These are phyloP conservation scores for Lagerstroemia speciosa DNA, from an alignment of 345 rosid species.

Conservation along the genomic window DNA sequence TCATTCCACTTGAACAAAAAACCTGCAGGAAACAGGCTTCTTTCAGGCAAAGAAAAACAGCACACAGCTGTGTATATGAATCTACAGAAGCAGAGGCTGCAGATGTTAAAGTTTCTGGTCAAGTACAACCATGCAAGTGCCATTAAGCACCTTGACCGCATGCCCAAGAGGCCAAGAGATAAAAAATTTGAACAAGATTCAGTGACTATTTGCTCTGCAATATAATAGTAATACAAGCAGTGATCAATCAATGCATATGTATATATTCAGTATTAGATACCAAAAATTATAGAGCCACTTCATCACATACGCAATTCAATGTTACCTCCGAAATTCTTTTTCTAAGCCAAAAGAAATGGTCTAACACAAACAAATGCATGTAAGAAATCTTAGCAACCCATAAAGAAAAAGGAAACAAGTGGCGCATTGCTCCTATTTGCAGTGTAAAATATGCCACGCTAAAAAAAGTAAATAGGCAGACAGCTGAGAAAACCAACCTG, in stretches of 20 bases:
- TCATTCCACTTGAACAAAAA: neutral
- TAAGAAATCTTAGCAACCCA: neutral
- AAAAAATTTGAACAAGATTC: neutral
- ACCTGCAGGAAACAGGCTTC: neutral
- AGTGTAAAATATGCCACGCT: neutral
- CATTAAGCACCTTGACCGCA: neutral
- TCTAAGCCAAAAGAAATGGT: neutral
- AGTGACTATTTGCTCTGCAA: neutral
- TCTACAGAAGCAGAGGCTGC: neutral
- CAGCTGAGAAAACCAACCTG: conserved; percentile 40
- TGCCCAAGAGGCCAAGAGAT: neutral
- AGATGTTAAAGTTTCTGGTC: no score
- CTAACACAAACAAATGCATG: neutral
- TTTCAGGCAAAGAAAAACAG: neutral
- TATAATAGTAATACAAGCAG: neutral
- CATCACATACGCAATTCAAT: neutral
- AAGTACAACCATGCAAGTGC: neutral
- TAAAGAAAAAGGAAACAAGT: neutral
- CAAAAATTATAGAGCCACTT: neutral
- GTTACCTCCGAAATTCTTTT: neutral
- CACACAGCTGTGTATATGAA: neutral
- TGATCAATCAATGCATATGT: neutral
- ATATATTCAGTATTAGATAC: neutral
- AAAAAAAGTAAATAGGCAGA: neutral
- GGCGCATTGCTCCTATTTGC: neutral